Base-by-base conservation (phyloP, 257 asterid species). In the Cynanchum wilfordii region DNA sequence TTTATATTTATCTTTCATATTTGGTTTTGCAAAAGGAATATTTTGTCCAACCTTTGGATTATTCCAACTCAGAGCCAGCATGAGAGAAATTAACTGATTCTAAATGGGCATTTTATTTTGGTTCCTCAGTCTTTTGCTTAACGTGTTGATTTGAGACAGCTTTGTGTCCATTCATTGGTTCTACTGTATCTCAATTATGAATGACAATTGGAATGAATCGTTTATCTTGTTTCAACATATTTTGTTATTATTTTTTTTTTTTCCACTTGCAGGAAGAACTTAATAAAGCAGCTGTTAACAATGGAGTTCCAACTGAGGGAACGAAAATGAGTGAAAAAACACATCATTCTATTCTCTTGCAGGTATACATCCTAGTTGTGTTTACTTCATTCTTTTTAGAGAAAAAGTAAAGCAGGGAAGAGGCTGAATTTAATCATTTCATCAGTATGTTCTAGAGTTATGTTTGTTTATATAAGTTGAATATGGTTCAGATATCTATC, bases 341-440 rank as follows among this genome's bases (percentile, higher is more conserved):
- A 68, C 99, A 95, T 70, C 99, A 95, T 83, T 74, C 96, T 74
- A 87, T 89, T 80, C 94, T 95, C 79, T 78, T 95, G 87, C 93
- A 88, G 92, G 97, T 90, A 55, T 42, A n/a, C 29, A 25, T 27
- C 49, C 40, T 45, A 38, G 54, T 72, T 17, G 12, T 36, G 6
- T 36, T 15, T 33, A 11, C 33, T 36, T 10, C 50, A 58, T 71
- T 65, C 24, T 42, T 60, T 24, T 56, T 19, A n/a, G 4, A 7
- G 3, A 55, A 22, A 55, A 55, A 55, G 10, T 7, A 8, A 55
- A 55, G 30, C 20, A 15, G n/a, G 44, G 22, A 60, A 60, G 44
- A 60, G 40, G 40, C 67, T 30, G 17, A 29, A 17, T 60, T 19
- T 60, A 60, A 60, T 19, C 11, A 30, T 30, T 60, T 30, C 22